These are phyloP conservation scores for Apodospora peruviana DNA, from an alignment of 495 filamentous ascomycete genomes.

Conservation along the genomic window DNA sequence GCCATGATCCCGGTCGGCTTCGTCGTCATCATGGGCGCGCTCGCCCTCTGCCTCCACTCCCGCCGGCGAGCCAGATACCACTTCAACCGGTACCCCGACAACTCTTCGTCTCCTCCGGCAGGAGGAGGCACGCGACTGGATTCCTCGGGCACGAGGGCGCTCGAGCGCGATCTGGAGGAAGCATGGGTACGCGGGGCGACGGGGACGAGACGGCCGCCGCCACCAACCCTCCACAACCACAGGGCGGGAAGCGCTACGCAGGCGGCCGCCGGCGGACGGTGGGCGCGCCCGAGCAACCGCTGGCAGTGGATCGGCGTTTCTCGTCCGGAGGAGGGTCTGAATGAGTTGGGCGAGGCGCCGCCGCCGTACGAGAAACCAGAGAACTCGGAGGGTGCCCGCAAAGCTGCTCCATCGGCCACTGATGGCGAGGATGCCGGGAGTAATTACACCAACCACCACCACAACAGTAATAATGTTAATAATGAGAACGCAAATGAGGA, in stretches of 20 bases:
- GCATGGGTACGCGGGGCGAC: slow-evolving; percentile 16
- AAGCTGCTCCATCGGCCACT: background rate
- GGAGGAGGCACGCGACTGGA: background rate
- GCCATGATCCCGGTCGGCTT: slow-evolving; percentile 19
- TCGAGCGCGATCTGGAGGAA: slow-evolving; percentile 22
- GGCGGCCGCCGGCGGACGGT: background rate
- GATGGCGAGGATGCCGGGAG: background rate
- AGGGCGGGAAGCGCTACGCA: background rate
- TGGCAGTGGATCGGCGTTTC: slow-evolving; percentile 8
- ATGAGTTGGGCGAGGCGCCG: slow-evolving; percentile 54
- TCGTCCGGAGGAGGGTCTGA: slow-evolving; percentile 42
- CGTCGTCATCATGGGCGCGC: slow-evolving; percentile 10
- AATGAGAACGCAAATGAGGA: background rate
- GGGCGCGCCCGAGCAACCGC: background rate
- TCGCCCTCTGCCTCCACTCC: slow-evolving; percentile 12
- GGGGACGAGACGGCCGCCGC: slow-evolving; percentile 1
- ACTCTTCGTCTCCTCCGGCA: background rate
- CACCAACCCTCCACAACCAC: background rate
- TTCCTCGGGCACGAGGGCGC: background rate
- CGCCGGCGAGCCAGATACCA: slow-evolving; percentile 7
- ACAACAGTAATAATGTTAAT: background rate
- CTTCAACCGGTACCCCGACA: background rate
- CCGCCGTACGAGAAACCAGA: slow-evolving; percentile 40
- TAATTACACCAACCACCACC: background rate
- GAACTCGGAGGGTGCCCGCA: background rate